Evolutionary conservation across 2,329 filamentous ascomycete species (phyloP).

Genomic region (Septoria petroselini): DNA sequence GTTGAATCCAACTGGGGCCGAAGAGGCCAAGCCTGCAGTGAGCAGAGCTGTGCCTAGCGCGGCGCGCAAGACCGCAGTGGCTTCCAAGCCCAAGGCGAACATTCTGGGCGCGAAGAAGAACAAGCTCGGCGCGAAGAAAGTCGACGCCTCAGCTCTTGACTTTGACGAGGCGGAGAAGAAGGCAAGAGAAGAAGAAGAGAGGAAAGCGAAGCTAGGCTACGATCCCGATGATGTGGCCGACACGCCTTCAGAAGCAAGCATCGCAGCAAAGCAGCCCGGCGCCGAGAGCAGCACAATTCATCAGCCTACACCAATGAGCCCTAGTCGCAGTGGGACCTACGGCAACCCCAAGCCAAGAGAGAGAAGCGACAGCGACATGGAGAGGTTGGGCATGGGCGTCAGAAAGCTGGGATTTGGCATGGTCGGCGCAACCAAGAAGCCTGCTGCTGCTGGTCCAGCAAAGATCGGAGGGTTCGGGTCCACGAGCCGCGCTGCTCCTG

Average conservation of each 20-base stretch:
- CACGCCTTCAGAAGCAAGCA: constrained; percentile 44
- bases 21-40: constrained; percentile 57
- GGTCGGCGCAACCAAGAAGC: constrained; percentile 55
- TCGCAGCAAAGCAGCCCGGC: constrained; percentile 46
- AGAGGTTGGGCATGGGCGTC: constrained; percentile 86
- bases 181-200: constrained; percentile 94
- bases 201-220: constrained; percentile 92
- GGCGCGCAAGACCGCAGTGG: constrained; percentile 68
- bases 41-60: constrained; percentile 73
- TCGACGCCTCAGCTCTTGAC: constrained; percentile 70
- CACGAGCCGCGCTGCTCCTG: constrained; percentile 61
- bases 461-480: constrained; percentile 75
- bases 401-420: constrained; percentile 84
- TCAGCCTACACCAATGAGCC: constrained; percentile 72
- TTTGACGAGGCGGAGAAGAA: constrained; percentile 97
- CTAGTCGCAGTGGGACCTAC: constrained; percentile 61
- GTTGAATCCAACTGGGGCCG: constrained; percentile 55
- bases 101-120: constrained; percentile 69
- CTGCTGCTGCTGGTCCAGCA: constrained; percentile 48
- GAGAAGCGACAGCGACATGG: constrained; percentile 70
- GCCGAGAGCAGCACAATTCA: constrained; percentile 55
- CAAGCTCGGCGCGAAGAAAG: constrained; percentile 66
- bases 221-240: constrained; percentile 75
- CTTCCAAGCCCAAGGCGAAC: constrained; percentile 63
- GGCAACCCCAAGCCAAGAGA: constrained; percentile 45